Percentiles rank a stretch among this genome's conserved stretches.
Evolutionary conservation across 2,329 filamentous ascomycete species (phyloP).

Genomic region (Colletotrichum neosansevieriae): DNA sequence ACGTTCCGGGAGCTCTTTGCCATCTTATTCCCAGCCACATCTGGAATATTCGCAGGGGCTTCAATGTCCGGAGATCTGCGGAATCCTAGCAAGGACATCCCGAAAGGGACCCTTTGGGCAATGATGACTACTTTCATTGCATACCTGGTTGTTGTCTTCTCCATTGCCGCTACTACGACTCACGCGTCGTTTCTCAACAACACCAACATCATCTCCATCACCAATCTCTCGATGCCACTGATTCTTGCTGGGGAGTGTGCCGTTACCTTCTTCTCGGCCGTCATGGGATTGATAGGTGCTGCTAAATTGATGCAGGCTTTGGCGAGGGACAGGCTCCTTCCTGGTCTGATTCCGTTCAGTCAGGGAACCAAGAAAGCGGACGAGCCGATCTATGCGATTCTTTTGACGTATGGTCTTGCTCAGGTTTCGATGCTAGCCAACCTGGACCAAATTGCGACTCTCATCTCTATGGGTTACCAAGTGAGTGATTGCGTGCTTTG

Average conservation of each 20-base stretch:
- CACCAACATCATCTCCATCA: slow-evolving; percentile 83
- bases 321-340: slow-evolving; percentile 81
- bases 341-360: slow-evolving; percentile 79
- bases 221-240: slow-evolving; percentile 79
- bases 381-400: slow-evolving; percentile 81
- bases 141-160: slow-evolving; percentile 81
- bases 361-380: slow-evolving; percentile 79
- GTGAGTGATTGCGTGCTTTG: slow-evolving; percentile 51
- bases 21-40: slow-evolving; percentile 80
- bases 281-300: slow-evolving; percentile 89
- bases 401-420: slow-evolving; percentile 80
- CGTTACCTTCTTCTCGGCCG: slow-evolving; percentile 83
- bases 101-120: slow-evolving; percentile 84
- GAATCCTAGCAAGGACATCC: slow-evolving; percentile 86
- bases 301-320: slow-evolving; percentile 88
- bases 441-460: slow-evolving; percentile 88
- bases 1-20: slow-evolving; percentile 88
- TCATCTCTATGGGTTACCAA: slow-evolving; percentile 91
- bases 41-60: slow-evolving; percentile 76
- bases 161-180: slow-evolving; percentile 82
- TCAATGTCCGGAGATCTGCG: slow-evolving; percentile 91
- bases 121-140: slow-evolving; percentile 80
- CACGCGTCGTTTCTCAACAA: slow-evolving; percentile 79
- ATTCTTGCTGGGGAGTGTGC: slow-evolving; percentile 87
- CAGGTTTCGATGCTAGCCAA: slow-evolving; percentile 86